These are phyloP conservation scores for Trichothecium sympodiale DNA, from an alignment of 2,329 filamentous ascomycete genomes.

Conservation along the genomic window DNA sequence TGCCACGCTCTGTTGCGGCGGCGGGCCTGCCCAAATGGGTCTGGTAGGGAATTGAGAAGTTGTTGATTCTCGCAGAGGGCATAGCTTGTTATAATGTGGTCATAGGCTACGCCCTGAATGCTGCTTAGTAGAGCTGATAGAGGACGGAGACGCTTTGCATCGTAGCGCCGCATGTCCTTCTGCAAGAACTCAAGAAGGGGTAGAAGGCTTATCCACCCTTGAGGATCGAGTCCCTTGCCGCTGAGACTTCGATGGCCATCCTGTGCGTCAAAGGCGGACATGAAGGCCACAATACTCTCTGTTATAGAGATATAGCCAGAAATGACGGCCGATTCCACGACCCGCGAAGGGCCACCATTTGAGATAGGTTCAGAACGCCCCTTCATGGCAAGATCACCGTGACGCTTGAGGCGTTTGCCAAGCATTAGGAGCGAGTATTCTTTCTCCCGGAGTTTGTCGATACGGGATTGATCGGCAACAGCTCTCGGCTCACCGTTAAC, in stretches of 20 bases:
- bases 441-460: slow-evolving; percentile 17
- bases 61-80: slow-evolving; percentile 10
- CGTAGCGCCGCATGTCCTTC: slow-evolving; percentile 23
- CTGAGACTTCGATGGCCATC: slow-evolving; percentile 33
- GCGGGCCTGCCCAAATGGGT: slow-evolving; percentile 4
- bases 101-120: slow-evolving; percentile 31
- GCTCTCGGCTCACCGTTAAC: too few species aligned
- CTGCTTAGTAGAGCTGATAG: slow-evolving; percentile 30
- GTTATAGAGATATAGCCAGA: slow-evolving; percentile 31
- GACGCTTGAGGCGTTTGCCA: slow-evolving; percentile 42
- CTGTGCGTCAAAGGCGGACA: slow-evolving; percentile 40
- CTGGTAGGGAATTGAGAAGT: not conserved
- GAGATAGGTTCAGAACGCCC: slow-evolving; percentile 9
- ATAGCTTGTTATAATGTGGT: slow-evolving; percentile 31
- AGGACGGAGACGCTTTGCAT: slow-evolving; percentile 23
- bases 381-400: slow-evolving; percentile 33
- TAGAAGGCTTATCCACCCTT: slow-evolving; percentile 31
- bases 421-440: slow-evolving; percentile 26
- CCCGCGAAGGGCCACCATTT: slow-evolving; percentile 12
- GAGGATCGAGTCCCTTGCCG: slow-evolving; percentile 28
- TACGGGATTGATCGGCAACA: too few species aligned
- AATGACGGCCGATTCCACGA: slow-evolving; percentile 23
- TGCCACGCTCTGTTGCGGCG: too few species aligned
- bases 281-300: slow-evolving; percentile 41
- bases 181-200: slow-evolving; percentile 31